These are phyloP conservation scores for Elaeis guineensis DNA, from an alignment of 176 grass and related monocot genomes.

Conservation along the genomic window DNA sequence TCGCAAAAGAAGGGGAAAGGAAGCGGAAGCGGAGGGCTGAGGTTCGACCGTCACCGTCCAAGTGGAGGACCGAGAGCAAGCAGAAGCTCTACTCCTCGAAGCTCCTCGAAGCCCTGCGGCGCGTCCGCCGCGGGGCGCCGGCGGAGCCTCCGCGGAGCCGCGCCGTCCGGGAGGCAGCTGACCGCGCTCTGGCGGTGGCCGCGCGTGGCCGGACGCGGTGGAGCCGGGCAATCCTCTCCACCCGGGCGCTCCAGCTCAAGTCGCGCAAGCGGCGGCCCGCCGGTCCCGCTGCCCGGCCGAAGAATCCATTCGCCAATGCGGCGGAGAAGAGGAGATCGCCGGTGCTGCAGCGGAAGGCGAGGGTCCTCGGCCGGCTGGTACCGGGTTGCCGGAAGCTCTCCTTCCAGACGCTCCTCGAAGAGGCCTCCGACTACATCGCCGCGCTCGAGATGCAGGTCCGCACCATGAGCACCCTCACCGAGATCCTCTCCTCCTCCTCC, in stretches of 20 bases:
- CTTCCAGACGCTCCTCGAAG: conserved; percentile 52
- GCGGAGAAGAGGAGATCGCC: conserved; percentile 11
- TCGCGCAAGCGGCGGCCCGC: conserved; percentile 19
- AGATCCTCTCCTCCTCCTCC: conserved; percentile 47
- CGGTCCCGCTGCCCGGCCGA: conserved; percentile 7
- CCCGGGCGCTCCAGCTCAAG: conserved; percentile 32
- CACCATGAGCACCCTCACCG: conserved; percentile 62
- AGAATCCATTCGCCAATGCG: not conserved
- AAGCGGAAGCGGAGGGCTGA: conserved; percentile 32
- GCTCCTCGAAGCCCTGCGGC: conserved; percentile 68
- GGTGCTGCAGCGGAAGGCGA: conserved; percentile 46
- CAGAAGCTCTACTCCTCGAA: conserved; percentile 84
- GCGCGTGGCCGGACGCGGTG: conserved; percentile 62
- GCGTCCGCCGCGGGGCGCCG: conserved; percentile 33
- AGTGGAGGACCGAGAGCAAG: conserved; percentile 73
- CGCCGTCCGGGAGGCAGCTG: conserved; percentile 58
- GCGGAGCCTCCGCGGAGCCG: not conserved
- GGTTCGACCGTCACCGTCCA: conserved; percentile 10
- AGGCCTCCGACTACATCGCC: conserved; percentile 75
- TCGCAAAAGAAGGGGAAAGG: conserved; percentile 17
- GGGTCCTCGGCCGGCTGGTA: conserved; percentile 59
- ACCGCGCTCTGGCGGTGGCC: conserved; percentile 58
- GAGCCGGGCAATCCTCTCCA: conserved; percentile 78
- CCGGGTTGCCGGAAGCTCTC: conserved; percentile 74
- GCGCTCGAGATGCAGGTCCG: conserved; percentile 97